Conservation (phyloP, 768 basidiomycete species). For the Trametes coccinea region DNA sequence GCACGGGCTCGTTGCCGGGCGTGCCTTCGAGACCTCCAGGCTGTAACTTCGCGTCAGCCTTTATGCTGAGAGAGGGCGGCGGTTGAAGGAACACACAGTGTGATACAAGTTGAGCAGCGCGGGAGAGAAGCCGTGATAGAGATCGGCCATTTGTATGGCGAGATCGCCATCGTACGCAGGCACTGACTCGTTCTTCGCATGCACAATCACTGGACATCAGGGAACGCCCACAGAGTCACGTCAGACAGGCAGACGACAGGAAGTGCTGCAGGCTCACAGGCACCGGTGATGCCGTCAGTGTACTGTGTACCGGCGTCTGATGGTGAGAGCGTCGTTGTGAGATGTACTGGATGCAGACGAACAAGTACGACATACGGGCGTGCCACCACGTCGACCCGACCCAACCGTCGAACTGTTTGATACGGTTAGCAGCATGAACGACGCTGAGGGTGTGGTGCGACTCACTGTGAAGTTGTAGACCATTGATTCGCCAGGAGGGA, state of each 20-base stretch:
- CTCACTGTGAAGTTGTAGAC: slow-evolving; percentile 33
- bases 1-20: slow-evolving; percentile 37
- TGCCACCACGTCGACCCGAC: slow-evolving; percentile 54
- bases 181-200: slow-evolving; percentile 38
- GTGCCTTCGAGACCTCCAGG: slow-evolving; percentile 33
- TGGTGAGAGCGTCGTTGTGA: neutral
- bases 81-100: slow-evolving; percentile 8
- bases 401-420: slow-evolving; percentile 36
- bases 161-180: slow-evolving; percentile 42
- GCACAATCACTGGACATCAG: slow-evolving; percentile 37
- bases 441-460: neutral
- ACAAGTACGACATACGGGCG: slow-evolving; percentile 25
- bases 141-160: slow-evolving; percentile 41
- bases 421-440: neutral
- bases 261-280: slow-evolving; percentile 21
- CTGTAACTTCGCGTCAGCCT: slow-evolving; percentile 3
- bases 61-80: no score
- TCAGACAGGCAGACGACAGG: neutral
- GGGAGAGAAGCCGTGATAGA: slow-evolving; percentile 33
- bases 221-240: no score
- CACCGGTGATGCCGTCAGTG: slow-evolving; percentile 52
- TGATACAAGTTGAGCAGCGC: slow-evolving; percentile 31
- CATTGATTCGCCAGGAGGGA: slow-evolving; percentile 50
- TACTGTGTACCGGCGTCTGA: slow-evolving; percentile 34
- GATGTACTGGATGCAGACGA: no score